A percentile compares a stretch with the other conserved stretches of the same genome.
Evolutionary conservation across 352 stramenopile genomes (phyloP).

Genomic region (Phytophthora colocasiae): DNA sequence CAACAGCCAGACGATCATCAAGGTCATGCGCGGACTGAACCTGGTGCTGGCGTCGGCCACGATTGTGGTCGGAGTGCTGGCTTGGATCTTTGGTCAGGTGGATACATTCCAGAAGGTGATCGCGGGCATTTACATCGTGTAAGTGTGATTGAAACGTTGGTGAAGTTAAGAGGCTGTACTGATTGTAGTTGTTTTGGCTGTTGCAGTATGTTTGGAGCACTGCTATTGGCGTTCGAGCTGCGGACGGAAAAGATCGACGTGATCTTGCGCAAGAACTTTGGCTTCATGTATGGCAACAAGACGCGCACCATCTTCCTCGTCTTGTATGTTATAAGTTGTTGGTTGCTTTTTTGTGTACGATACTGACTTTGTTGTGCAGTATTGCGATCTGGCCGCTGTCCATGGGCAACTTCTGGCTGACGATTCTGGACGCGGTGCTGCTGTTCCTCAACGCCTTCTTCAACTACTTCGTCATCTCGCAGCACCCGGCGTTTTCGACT

Average conservation of each 20-base stretch:
- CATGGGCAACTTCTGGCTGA: conserved; percentile 92
- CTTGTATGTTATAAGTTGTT: conserved; percentile 64
- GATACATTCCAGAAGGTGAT: conserved; percentile 84
- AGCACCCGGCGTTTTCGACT: conserved; percentile 71
- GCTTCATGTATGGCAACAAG: conserved; percentile 92
- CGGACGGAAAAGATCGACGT: conserved; percentile 84
- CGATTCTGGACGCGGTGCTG: conserved; percentile 87
- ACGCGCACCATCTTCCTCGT: conserved; percentile 89
- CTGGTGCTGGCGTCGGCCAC: conserved; percentile 78
- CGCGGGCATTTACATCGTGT: conserved; percentile 90
- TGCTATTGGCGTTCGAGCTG: conserved; percentile 86
- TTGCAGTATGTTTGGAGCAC: conserved; percentile 75
- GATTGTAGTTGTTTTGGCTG: conserved; percentile 10
- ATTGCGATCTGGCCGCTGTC: conserved; percentile 91
- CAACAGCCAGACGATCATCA: conserved; percentile 83
- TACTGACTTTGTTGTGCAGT: conserved; percentile 51
- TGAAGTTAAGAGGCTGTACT: background rate
- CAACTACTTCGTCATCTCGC: conserved; percentile 92
- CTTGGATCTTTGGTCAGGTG: conserved; percentile 85
- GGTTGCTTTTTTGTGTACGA: background rate
- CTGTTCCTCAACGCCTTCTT: conserved; percentile 92
- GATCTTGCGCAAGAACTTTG: conserved; percentile 87
- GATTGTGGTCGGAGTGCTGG: conserved; percentile 70
- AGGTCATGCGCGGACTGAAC: conserved; percentile 82
- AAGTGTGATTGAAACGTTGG: conserved; percentile 22